Evolutionary conservation across 768 basidiomycete genomes (phyloP).

Genomic region (Rhizopogon roseolus): DNA sequence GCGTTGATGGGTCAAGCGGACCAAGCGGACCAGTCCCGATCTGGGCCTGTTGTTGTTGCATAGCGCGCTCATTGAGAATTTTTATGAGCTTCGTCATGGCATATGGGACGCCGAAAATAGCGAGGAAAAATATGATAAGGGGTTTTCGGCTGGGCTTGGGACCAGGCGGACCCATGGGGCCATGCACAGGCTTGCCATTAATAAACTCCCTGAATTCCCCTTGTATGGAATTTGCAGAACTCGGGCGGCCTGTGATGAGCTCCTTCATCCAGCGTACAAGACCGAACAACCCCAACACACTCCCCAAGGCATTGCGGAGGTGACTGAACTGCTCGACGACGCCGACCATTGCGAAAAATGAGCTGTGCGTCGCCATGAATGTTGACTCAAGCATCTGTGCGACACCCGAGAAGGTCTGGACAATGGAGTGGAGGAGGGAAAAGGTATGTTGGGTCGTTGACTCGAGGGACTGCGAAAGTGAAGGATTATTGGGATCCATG

Average conservation of each 20-base stretch:
- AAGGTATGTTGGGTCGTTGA: slow-evolving; percentile 90
- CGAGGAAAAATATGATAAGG: slow-evolving; percentile 87
- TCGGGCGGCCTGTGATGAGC: slow-evolving; percentile 43
- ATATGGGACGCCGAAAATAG: slow-evolving; percentile 89
- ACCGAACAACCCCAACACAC: slow-evolving; percentile 89
- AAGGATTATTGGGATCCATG: slow-evolving; percentile 49
- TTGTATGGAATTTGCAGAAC: slow-evolving; percentile 38
- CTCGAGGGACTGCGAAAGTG: slow-evolving; percentile 85
- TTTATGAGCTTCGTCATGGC: slow-evolving; percentile 89
- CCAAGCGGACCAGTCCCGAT: slow-evolving; percentile 29
- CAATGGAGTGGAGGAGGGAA: slow-evolving; percentile 87
- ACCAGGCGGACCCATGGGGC: slow-evolving; percentile 31
- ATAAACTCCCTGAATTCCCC: slow-evolving; percentile 77
- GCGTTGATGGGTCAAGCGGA: slow-evolving; percentile 71
- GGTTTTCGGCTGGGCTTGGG: slow-evolving; percentile 85
- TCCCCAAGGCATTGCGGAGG: slow-evolving; percentile 87
- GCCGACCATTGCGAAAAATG: slow-evolving; percentile 94
- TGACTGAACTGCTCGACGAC: slow-evolving; percentile 94
- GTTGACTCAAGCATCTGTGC: slow-evolving; percentile 97
- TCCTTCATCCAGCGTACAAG: slow-evolving; percentile 82
- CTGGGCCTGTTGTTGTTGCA: slow-evolving; percentile 38
- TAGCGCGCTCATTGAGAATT: slow-evolving; percentile 63
- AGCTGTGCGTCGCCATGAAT: slow-evolving; percentile 95
- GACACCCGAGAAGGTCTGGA: slow-evolving; percentile 91
- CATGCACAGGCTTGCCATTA: slow-evolving; percentile 55